Evolutionary conservation across 2,329 filamentous ascomycete genomes (phyloP).

Genomic region (Allantophomopsis lycopodina): DNA sequence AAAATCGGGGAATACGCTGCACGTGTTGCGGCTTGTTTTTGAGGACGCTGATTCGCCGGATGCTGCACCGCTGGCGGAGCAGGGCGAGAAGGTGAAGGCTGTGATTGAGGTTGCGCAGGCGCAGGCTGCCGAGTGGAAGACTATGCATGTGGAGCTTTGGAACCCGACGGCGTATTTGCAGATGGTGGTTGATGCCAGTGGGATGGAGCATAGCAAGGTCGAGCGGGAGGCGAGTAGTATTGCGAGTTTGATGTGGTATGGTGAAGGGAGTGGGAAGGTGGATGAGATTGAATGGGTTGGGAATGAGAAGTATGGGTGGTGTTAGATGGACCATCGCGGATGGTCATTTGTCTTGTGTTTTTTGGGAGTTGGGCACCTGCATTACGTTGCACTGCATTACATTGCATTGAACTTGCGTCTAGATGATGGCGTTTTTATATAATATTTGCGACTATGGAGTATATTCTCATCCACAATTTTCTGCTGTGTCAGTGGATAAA

Average conservation of each 20-base stretch:
- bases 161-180: constrained; percentile 51
- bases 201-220: constrained; percentile 32
- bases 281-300: constrained; percentile 54
- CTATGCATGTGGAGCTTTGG: constrained; percentile 66
- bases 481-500: no score
- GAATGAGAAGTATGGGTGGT: constrained; percentile 72
- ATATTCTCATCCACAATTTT: no score
- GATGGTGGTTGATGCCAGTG: constrained; percentile 29
- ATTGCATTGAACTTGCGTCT: no score
- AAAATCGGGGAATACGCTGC: constrained; percentile 47
- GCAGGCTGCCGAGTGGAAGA: constrained; percentile 59
- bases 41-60: constrained; percentile 32
- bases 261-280: constrained; percentile 28
- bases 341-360: no score
- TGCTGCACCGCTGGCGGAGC: constrained; percentile 22
- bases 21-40: constrained; percentile 55
- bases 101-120: constrained; percentile 53
- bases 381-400: no score
- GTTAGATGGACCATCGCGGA: constrained; percentile 23
- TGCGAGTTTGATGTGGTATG: constrained; percentile 60
- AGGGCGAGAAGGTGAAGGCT: constrained; percentile 39
- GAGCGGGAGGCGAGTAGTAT: constrained; percentile 54
- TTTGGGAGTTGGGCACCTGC: no score
- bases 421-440: no score
- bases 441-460: no score